Conservation (phyloP, 129 eudicot species). For the Cynara cardunculus region DNA sequence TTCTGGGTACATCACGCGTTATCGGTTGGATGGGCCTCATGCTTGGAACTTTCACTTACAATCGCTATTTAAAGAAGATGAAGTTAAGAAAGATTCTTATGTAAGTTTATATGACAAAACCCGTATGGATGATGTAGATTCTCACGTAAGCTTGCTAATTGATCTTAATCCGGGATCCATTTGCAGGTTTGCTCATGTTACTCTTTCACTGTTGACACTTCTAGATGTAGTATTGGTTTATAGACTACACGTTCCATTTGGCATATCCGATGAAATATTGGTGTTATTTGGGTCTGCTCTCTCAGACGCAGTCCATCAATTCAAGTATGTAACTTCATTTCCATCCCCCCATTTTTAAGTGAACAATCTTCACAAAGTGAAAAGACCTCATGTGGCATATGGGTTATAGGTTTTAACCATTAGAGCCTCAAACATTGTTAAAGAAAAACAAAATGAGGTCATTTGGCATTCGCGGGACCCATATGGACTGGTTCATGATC, state of each 20-base stretch:
- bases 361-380: background rate
- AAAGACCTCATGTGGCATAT: background rate
- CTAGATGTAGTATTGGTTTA: slow-evolving; percentile 66
- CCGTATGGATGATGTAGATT: background rate
- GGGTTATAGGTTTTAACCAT: background rate
- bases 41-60: slow-evolving; percentile 84
- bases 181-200: slow-evolving; percentile 79
- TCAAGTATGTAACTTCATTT: slow-evolving; percentile 53
- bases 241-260: slow-evolving; percentile 54
- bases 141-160: slow-evolving; percentile 3
- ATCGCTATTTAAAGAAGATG: slow-evolving; percentile 72
- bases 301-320: slow-evolving; percentile 81
- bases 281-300: slow-evolving; percentile 85
- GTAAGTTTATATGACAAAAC: slow-evolving; percentile 36
- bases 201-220: slow-evolving; percentile 48
- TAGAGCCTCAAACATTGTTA: background rate
- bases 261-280: slow-evolving; percentile 70
- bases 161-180: background rate
- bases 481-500: background rate
- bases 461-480: background rate
- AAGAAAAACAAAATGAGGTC: background rate
- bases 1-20: slow-evolving; percentile 76
- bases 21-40: slow-evolving; percentile 92
- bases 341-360: background rate
- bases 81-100: slow-evolving; percentile 70